Evolutionary conservation across 2,329 filamentous ascomycete genomes (phyloP), one percentile per base, ranked within the genome.

Genomic region (Ceratocystis destructans): DNA sequence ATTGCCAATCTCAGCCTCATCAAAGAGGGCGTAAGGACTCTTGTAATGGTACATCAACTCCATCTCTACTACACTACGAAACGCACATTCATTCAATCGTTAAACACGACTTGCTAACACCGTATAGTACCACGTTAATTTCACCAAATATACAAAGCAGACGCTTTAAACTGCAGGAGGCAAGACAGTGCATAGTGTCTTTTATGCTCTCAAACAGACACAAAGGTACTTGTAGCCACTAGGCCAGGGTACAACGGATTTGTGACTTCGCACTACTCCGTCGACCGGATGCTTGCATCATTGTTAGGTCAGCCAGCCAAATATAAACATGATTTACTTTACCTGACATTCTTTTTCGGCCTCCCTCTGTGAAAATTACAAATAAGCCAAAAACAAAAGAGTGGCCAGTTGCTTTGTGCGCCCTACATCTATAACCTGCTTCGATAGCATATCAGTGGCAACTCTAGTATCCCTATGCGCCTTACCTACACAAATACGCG

Each of bases 1-100:
- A 72, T 74, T 46, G 69, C 74, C n/a, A 73, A 77, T 64, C 70
- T 76, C 17, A 71, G 74, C 62, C 71, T 74, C 41, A 64, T 76
- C 37, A 70, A 70, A 62, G 70, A 70, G 28, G 72, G 71, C 53
- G 70, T 71, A 2, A 73, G 75, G 67, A 70, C 71, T 20, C 66
- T 74, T 17, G 70, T 72, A 66, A 71, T 75, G 71, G 76, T 77
- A 69, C 68, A 73, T 69, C 8, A 31, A 44, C 28, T 33, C 31
- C 17, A 15, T 37, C 37, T 17, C 33, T 20, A n/a, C 45, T 62
- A 10, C 53, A n/a, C 41, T 25, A 22, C 12, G 46, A 25, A 8
- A 12, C 12, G 10, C 25, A 5, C 22, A 31, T 31, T 61, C 20
- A n/a, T 41, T 17, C 17, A 28, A 33, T 61, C 20, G 15, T 37